A percentile compares a stretch with the other conserved stretches of the same genome.
These are phyloP conservation scores for Paecilomyces dactylethromorphus DNA, from an alignment of 2,329 filamentous ascomycete species.

Conservation along the genomic window DNA sequence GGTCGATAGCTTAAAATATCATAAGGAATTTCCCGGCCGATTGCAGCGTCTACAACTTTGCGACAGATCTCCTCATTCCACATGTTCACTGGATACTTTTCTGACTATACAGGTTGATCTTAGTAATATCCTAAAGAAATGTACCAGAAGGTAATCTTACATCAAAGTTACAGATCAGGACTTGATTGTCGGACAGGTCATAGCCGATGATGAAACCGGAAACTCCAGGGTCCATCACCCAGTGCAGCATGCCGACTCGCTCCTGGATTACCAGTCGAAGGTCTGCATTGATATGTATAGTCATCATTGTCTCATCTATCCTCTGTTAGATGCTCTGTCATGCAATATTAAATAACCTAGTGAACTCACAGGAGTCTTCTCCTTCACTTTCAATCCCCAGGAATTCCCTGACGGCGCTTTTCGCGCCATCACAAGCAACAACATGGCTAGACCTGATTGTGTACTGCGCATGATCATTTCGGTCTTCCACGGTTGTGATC, in stretches of 20 bases:
- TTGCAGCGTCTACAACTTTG: slow-evolving; percentile 22
- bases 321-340: slow-evolving; percentile 2
- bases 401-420: slow-evolving; percentile 20
- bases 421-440: slow-evolving; percentile 32
- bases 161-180: slow-evolving; percentile 41
- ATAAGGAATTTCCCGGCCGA: slow-evolving; percentile 21
- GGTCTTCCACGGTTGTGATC: slow-evolving; percentile 23
- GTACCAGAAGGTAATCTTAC: slow-evolving; percentile 12
- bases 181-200: slow-evolving; percentile 35
- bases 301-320: slow-evolving; percentile 43
- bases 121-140: not conserved
- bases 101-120: slow-evolving; percentile 11
- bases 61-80: slow-evolving; percentile 31
- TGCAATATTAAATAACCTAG: not conserved
- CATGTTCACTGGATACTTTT: slow-evolving; percentile 26
- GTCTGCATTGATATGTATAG: slow-evolving; percentile 40
- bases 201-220: slow-evolving; percentile 42
- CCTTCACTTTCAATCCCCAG: slow-evolving; percentile 34
- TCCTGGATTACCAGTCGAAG: slow-evolving; percentile 31
- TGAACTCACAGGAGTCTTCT: slow-evolving; percentile 33
- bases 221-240: slow-evolving; percentile 38
- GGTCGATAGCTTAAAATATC: slow-evolving; percentile 36
- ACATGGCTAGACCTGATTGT: slow-evolving; percentile 25
- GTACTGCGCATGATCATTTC: slow-evolving; percentile 13
- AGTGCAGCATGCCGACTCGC: slow-evolving; percentile 39